Percentiles rank a stretch among this genome's conserved stretches.
phyloP scores from a whole-genome alignment of 106 monocot species.

The Dactylorhiza incarnata region DNA sequence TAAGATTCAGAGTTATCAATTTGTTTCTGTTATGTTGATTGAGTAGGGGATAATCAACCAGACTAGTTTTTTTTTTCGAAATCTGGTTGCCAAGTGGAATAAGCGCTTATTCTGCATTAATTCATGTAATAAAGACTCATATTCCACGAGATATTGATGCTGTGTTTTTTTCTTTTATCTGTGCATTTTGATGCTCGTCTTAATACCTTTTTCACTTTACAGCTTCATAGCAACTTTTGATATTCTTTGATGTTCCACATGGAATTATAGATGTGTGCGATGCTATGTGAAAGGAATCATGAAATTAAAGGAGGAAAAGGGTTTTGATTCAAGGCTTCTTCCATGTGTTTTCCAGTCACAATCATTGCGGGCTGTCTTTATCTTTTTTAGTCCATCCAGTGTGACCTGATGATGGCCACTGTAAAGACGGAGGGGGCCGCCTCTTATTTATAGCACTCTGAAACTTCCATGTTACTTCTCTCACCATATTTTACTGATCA shows the following conservation, averaged over 20 bases:
- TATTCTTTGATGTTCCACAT: not conserved
- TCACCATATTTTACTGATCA: not conserved
- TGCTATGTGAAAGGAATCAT: constrained; percentile 6
- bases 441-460: not conserved
- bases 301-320: not conserved
- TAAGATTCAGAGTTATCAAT: not conserved
- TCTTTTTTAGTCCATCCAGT: not conserved
- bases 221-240: not conserved
- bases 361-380: constrained; percentile 3
- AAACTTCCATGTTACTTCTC: not conserved
- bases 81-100: not conserved
- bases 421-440: not conserved
- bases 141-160: not conserved
- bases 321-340: not conserved
- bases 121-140: not conserved
- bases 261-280: not conserved
- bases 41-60: not conserved
- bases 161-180: not conserved
- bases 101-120: not conserved
- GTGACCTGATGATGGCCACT: not conserved
- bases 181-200: not conserved
- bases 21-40: constrained; percentile 4
- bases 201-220: not conserved
- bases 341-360: constrained; percentile 7
- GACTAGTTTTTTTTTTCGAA: not conserved